Percentiles rank a stretch among this genome's conserved stretches.
Evolutionary conservation across 2,329 filamentous ascomycete genomes (phyloP).

Genomic region (Pseudogymnoascus sp.): DNA sequence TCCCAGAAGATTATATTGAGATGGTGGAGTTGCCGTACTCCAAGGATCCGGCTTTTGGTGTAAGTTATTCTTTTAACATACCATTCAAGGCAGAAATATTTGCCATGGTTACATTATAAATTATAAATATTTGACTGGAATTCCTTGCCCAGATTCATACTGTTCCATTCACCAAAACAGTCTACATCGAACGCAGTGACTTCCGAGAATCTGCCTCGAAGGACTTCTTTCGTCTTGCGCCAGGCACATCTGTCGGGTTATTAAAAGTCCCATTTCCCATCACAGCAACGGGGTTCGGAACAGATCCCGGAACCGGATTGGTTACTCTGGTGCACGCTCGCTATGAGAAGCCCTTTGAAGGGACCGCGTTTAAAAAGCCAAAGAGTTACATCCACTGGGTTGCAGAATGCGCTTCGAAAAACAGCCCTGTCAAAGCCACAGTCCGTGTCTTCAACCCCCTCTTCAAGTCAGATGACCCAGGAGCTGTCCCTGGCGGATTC

Average conservation of each 20-base stretch:
- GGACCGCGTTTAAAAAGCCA: background rate
- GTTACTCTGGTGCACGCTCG: conserved; percentile 62
- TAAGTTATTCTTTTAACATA: background rate
- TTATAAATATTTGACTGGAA: background rate
- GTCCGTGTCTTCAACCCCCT: conserved; percentile 73
- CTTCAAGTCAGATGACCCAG: conserved; percentile 81
- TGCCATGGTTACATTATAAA: conserved; percentile 71
- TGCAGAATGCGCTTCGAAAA: conserved; percentile 56
- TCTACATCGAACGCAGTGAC: conserved; percentile 79
- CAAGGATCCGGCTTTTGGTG: background rate
- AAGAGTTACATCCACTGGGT: conserved; percentile 81
- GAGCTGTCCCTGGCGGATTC: conserved; percentile 70
- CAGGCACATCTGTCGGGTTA: conserved; percentile 66
- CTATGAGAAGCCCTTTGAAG: conserved; percentile 52
- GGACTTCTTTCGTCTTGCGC: conserved; percentile 72
- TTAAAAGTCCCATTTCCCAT: conserved; percentile 65
- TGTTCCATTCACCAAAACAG: conserved; percentile 61
- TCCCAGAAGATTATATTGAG: conserved; percentile 49
- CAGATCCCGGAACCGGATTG: conserved; percentile 51
- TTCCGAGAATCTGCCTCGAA: conserved; percentile 66
- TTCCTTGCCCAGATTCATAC: conserved; percentile 46
- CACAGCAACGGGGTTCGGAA: conserved; percentile 62
- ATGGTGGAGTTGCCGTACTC: conserved; percentile 43
- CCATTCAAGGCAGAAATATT: conserved; percentile 31
- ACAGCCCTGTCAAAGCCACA: conserved; percentile 53